These are phyloP conservation scores for Durusdinium trenchii DNA, from an alignment of 73 alveolate genomes.

Conservation along the genomic window DNA sequence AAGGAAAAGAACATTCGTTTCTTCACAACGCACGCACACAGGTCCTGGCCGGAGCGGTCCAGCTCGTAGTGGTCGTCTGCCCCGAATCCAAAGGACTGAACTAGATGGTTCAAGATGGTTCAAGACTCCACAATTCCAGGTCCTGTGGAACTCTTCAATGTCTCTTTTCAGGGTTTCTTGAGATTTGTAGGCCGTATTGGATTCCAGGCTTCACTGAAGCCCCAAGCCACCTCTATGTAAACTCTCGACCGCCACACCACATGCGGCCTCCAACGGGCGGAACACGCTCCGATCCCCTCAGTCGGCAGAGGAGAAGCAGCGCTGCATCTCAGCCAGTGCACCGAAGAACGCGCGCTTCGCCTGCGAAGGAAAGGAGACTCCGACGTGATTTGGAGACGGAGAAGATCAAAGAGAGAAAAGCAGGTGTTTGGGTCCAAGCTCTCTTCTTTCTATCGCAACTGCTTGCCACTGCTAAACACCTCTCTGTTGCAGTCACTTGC, in stretches of 20 bases:
- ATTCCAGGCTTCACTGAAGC: background rate
- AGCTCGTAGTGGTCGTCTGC: too few relatives aligned
- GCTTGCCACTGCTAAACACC: too few relatives aligned
- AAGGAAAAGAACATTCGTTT: too few relatives aligned
- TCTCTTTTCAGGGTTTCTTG: too few relatives aligned
- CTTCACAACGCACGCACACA: too few relatives aligned
- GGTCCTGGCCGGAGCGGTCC: too few relatives aligned
- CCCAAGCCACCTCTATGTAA: background rate
- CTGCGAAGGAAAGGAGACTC: background rate
- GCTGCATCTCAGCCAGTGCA: slow-evolving; percentile 80
- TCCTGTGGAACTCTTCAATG: too few relatives aligned
- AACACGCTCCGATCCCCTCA: background rate
- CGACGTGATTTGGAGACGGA: background rate
- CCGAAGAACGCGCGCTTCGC: slow-evolving; percentile 94
- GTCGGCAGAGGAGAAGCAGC: slow-evolving; percentile 40
- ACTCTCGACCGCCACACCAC: background rate
- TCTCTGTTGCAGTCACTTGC: background rate
- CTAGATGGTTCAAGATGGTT: too few relatives aligned
- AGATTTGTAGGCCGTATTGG: background rate
- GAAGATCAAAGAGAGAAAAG: background rate
- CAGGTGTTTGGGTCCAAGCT: too few relatives aligned
- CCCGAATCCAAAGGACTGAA: too few relatives aligned
- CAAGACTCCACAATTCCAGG: too few relatives aligned
- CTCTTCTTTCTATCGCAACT: too few relatives aligned
- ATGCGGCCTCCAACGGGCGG: background rate